Evolutionary conservation across 139 green algal species (phyloP), one percentile per base, ranked within the genome.

Genomic region (Tetraselmis chui): DNA sequence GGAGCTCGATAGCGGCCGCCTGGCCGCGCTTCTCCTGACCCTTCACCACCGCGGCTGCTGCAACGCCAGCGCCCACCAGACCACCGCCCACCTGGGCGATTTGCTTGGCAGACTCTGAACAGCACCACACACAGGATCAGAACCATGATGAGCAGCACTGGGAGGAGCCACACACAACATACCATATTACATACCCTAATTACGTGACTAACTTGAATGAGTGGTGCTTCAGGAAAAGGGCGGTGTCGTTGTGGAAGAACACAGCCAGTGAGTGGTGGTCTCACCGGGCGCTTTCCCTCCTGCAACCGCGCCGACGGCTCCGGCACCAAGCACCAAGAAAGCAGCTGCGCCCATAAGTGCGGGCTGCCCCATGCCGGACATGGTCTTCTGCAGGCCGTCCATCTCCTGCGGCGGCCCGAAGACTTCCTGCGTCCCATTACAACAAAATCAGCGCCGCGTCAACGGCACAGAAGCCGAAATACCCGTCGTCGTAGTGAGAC

Each of bases 1-100:
- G 89, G 75, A 97, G 85, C 32, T 92, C 92, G 18, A 96, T 89
- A 23, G 91, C 88, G 11, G 92, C 90, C 2, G 88, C 90, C 26
- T 84, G 83, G 76, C 90, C 83, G 29, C 93, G 89, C 85, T 91
- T 92, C 81, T 91, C 89, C 84, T 92, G 89, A 1, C 89, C 79
- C 31, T 81, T 32, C 28, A 85, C 80, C 29, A 83, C 87, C 18
- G 83, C 85, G 30, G 84, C 85, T 25, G 84, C 87, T 18, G 84
- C 89, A 0, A 85, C 86, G 26, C 85, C 92, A 1, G 79, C 92
- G 1, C 81, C 82, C 23, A 90, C 82, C 1, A 82, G 87, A 1
- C 84, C 93, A 0, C 76, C 88, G 2, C 79, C 85, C 1, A 78
- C 83, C 77, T 87, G 84, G 1, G 45, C 45, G 18, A 67, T 18